Evolutionary conservation across 768 basidiomycete species (phyloP), one percentile per base, ranked within the genome.

Genomic region (Tulasnella sp.): DNA sequence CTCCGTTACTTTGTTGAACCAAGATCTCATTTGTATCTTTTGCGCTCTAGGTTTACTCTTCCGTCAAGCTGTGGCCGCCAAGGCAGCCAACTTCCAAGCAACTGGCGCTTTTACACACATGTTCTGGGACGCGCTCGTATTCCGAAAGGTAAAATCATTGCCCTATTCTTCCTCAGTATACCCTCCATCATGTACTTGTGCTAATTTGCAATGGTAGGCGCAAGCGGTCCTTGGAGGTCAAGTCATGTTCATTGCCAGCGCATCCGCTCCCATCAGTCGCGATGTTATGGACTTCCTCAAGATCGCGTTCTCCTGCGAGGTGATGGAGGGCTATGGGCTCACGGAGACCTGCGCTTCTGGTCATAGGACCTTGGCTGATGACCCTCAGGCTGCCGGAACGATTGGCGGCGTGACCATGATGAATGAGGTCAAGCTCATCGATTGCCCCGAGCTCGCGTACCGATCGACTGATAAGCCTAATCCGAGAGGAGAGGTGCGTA

Each of bases 231-330:
- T 97, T 13, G 95, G 95, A 53, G 94, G 94, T 1, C 76, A 83
- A 29, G 54, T 97, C 10, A 65, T 70, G 47, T 70, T 87, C 45
- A 75, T 95, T 27, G 76, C 80, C 47, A 80, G 80, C 21, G 95
- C 95, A 10, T 88, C 90, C 23, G 95, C 95, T 19, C 95, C 95
- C 1, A 88, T 98, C 66, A 83, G 81, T 53, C 67, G 75, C 0
- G 85, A 91, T 38, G 91, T 93, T 13, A 79, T 95, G 66, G 87
- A 96, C 68, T 93, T 96, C 74, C 72, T 98, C 63, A 91, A 86
- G 71, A 81, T 96, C 67, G 82, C 85, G 9, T 78, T 91, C 61
- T 73, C 73, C 21, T 86, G 84, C 67, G 82, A 88, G 48, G 77
- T 93, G 7, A 65, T 75, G 27, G 93, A 93, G 83, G 95, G 62